These are phyloP conservation scores for Dothidotthia symphoricarpi DNA, from an alignment of 2,329 filamentous ascomycete genomes.

Conservation along the genomic window DNA sequence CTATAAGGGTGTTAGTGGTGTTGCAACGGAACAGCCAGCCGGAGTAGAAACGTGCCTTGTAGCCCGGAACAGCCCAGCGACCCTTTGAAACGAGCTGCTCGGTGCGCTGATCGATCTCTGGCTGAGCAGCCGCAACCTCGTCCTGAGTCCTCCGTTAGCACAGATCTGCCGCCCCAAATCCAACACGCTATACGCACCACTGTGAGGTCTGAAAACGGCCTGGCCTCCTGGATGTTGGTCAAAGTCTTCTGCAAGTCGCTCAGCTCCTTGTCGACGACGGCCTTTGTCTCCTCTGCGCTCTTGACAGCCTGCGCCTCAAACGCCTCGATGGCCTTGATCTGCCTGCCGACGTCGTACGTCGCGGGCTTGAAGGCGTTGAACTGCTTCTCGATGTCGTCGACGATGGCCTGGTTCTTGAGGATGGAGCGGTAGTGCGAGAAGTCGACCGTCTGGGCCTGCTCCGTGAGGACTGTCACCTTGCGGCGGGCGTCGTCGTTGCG, in stretches of 20 bases:
- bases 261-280: slow-evolving; percentile 91
- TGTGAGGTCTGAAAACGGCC: slow-evolving; percentile 95
- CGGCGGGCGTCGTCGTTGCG: slow-evolving; percentile 98
- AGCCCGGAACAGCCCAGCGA: slow-evolving; percentile 96
- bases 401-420: slow-evolving; percentile 92
- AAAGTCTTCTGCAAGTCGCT: slow-evolving; percentile 91
- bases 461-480: slow-evolving; percentile 79
- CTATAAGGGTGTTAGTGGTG: slow-evolving; percentile 60
- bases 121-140: slow-evolving; percentile 88
- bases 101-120: slow-evolving; percentile 97
- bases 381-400: slow-evolving; percentile 97
- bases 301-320: slow-evolving; percentile 96
- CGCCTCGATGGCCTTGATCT: slow-evolving; percentile 96
- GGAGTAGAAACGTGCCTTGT: slow-evolving; percentile 71
- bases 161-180: slow-evolving; percentile 7
- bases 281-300: slow-evolving; percentile 96
- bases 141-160: slow-evolving; percentile 59
- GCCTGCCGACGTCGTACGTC: slow-evolving; percentile 87
- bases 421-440: slow-evolving; percentile 87
- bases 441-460: slow-evolving; percentile 84
- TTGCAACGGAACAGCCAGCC: neutral
- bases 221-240: slow-evolving; percentile 93
- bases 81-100: slow-evolving; percentile 93
- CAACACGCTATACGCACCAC: slow-evolving; percentile 67
- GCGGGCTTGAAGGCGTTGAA: slow-evolving; percentile 88